Base-by-base conservation (phyloP, 306 rosid genomes). In the Crotalaria pallida region DNA sequence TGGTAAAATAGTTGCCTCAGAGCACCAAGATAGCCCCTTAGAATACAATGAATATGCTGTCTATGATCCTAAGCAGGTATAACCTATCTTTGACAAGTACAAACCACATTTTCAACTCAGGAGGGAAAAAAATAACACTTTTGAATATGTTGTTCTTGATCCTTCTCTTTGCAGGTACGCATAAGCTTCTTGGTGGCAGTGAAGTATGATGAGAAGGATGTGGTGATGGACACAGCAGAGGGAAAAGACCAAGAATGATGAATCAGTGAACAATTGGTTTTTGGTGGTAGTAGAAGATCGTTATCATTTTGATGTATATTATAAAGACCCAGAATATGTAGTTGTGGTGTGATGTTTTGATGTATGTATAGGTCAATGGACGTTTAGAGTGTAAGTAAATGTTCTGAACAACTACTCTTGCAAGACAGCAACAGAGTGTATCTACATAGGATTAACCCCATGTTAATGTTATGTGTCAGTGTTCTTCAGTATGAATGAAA, bases 1-100 rank as follows among this genome's bases (percentile, higher is more conserved):
- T 48, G 99, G 96, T 29, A 48, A 48, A 16, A 57, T 91, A 41
- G 72, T 91, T 47, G 71, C 86, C 36, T 86, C 96, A 12, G 89
- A 80, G 7, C 82, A 86, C 67, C 79, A 75, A 77, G 96, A 94
- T 23, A 82, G 92, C 45, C 77, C 85, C 8, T 56, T 90, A 55
- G 95, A 94, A 38, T 94, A 85, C 77, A 91, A 85, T 15, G 97
- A 87, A 72, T 88, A 88, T 64, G 95, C 89, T 57, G 81, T 87
- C 45, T 94, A 88, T 12, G 83, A 88, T 73, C 91, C 96, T 6
- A 86, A 82, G 44, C 90, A 83, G 92, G 96, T 90, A 84, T n/a
- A 6, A 34, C 11, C 41, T 19, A 1, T 3, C 1, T 26, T 13
- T 9, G 3, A 18, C 1, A 13, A 47, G 29, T 17, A 44, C 11